Evolutionary conservation across 2,329 filamentous ascomycete genomes (phyloP).

Genomic region (Colletotrichum tamarilloi): DNA sequence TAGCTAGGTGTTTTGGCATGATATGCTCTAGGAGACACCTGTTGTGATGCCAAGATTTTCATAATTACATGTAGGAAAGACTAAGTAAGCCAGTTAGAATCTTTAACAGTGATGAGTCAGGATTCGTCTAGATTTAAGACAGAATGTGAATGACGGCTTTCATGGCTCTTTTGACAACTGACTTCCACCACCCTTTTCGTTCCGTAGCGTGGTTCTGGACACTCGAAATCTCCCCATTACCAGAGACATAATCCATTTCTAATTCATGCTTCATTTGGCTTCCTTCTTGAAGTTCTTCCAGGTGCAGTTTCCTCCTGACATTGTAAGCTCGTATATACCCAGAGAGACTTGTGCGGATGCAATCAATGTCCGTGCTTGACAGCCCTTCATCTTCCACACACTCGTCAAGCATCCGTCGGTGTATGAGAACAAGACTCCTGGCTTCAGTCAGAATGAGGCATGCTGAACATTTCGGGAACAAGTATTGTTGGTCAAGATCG

Average conservation of each 20-base stretch:
- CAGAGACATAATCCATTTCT: neutral
- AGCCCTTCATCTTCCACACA: neutral
- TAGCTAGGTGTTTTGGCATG: no score
- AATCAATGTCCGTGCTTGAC: neutral
- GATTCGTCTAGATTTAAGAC: neutral
- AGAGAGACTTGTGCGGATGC: neutral
- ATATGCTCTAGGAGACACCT: no score
- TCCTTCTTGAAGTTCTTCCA: neutral
- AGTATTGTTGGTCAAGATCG: neutral
- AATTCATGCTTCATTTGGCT: neutral
- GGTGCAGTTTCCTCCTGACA: neutral
- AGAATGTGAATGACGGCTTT: neutral
- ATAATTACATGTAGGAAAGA: no score
- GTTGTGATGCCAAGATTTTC: no score
- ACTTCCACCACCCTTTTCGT: neutral
- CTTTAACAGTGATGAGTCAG: no score
- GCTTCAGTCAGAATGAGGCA: conserved; percentile 4
- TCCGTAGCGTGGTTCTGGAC: neutral
- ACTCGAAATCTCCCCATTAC: neutral
- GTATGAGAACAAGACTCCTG: conserved; percentile 6
- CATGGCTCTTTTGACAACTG: neutral
- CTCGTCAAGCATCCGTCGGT: conserved; percentile 13
- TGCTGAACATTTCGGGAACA: neutral
- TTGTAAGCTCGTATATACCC: conserved; percentile 12
- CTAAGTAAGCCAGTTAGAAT: no score